These are phyloP conservation scores for Colletotrichum sp. DNA, from an alignment of 2,329 filamentous ascomycete species.

Conservation along the genomic window DNA sequence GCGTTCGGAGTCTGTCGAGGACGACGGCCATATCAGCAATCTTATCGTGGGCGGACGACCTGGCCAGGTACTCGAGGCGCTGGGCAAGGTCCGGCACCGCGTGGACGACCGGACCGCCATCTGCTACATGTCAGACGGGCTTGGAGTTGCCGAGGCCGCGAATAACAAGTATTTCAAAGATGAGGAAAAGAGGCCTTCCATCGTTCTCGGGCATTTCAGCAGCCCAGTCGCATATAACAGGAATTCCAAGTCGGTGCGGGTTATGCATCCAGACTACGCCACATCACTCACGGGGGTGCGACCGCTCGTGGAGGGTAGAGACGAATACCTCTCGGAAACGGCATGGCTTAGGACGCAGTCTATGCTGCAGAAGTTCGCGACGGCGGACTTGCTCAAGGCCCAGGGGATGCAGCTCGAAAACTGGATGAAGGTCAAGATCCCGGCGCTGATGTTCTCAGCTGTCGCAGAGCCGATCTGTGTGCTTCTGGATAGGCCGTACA, in stretches of 20 bases:
- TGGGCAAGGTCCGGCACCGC: conserved; percentile 67
- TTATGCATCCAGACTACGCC: conserved; percentile 32
- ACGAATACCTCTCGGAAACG: conserved; percentile 19
- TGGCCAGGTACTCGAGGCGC: conserved; percentile 60
- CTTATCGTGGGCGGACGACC: conserved; percentile 68
- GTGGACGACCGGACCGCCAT: conserved; percentile 74
- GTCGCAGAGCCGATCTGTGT: conserved; percentile 84
- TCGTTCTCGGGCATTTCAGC: conserved; percentile 72
- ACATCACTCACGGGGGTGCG: conserved; percentile 37
- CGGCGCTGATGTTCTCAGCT: conserved; percentile 76
- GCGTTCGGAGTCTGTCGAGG: conserved; percentile 11
- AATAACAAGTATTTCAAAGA: conserved; percentile 75
- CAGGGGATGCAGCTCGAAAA: conserved; percentile 61
- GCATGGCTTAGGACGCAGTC: conserved; percentile 47
- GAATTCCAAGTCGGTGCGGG: conserved; percentile 40
- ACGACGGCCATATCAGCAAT: conserved; percentile 66
- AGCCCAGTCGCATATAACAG: conserved; percentile 50
- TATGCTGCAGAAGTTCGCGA: conserved; percentile 67
- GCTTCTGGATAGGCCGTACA: conserved; percentile 77
- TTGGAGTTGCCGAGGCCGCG: conserved; percentile 83
- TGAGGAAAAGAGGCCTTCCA: conserved; percentile 69
- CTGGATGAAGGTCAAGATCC: conserved; percentile 77
- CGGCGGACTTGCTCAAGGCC: conserved; percentile 66
- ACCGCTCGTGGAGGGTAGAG: conserved; percentile 11
- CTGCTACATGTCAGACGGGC: conserved; percentile 79